Conservation (phyloP, 306 rosid species). For the Castanea sativa region DNA sequence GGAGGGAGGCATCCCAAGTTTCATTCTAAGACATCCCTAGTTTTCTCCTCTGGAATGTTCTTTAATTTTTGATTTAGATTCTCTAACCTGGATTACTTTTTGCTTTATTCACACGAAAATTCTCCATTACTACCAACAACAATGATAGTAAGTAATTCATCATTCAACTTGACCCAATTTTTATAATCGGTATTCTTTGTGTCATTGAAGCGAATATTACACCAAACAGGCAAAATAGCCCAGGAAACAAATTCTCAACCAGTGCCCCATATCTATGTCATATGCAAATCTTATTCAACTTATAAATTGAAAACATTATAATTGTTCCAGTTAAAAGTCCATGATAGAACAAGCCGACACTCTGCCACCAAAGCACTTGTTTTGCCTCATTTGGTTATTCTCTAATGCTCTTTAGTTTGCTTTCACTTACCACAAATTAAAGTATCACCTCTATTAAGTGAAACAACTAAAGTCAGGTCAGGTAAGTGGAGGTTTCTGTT, state of each 20-base stretch:
- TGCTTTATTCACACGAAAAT: conserved; percentile 29
- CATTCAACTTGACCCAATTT: conserved; percentile 22
- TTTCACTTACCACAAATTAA: not conserved
- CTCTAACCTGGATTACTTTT: conserved; percentile 10
- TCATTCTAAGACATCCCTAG: too few species aligned
- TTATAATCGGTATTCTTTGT: conserved; percentile 15
- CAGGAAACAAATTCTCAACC: conserved; percentile 35
- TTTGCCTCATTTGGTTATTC: conserved; percentile 17
- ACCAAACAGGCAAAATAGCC: conserved; percentile 27
- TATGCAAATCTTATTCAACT: not conserved
- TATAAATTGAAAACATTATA: not conserved
- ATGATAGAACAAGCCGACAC: conserved; percentile 1
- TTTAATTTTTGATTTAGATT: too few species aligned
- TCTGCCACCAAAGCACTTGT: conserved; percentile 26
- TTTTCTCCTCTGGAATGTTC: too few species aligned
- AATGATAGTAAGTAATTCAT: conserved; percentile 20
- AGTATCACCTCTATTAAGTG: not conserved
- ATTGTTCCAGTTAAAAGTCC: not conserved
- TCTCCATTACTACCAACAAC: conserved; percentile 26
- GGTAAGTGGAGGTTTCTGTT: not conserved
- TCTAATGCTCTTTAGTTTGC: not conserved
- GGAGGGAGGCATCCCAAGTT: too few species aligned
- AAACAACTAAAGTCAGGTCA: not conserved
- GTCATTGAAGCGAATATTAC: conserved; percentile 28
- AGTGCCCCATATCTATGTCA: conserved; percentile 9